Evolutionary conservation across 2,329 filamentous ascomycete genomes (phyloP), one percentile per base, ranked within the genome.

Genomic region (Paracoccidioides lutzii): DNA sequence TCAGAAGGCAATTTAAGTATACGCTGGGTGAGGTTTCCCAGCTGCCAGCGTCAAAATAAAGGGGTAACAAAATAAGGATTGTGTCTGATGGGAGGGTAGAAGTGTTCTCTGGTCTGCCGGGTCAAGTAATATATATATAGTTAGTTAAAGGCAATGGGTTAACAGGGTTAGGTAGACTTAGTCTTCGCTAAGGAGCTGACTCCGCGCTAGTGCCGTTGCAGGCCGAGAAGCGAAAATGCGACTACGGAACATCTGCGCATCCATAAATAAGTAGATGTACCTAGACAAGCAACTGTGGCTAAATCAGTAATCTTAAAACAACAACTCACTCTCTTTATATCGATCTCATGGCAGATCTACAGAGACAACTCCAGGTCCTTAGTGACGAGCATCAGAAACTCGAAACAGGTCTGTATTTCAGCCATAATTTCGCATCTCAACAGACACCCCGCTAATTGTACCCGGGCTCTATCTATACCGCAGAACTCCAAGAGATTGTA

Each of bases 381-480:
- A 90, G 89, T 0, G 90, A 96, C 53, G 85, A 95, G 61, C 97
- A 87, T 69, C 85, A 90, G 68, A 85, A 86, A 67, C 76, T 96
- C 33, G 90, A 97, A 73, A 83, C 85, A 72, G 90, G 90, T 88
- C 69, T 59, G 72, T 58, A 28, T 50, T 35, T 22, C 38, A 37
- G 46, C 43, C 37, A n/a, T 44, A 42, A 50, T 28, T 2, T 30
- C 32, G 22, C 4, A 10, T 40, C 30, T 40, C 3, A 14, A 15
- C 8, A 14, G 28, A 3, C 14, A 7, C 9, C 42, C n/a, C 28
- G 33, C 33, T 42, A 57, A 56, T 51, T 15, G n/a, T 42, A 43
- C 9, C 43, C 48, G 9, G 1, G 32, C 10, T 32, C 44, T 15
- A 9, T 32, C 44, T 15, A 9, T 45, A n/a, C 28, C 32, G 38